Percentiles rank a stretch among this genome's conserved stretches.
Conservation (phyloP, 768 basidiomycete genomes). For the Phlegmacium glaucopus region DNA sequence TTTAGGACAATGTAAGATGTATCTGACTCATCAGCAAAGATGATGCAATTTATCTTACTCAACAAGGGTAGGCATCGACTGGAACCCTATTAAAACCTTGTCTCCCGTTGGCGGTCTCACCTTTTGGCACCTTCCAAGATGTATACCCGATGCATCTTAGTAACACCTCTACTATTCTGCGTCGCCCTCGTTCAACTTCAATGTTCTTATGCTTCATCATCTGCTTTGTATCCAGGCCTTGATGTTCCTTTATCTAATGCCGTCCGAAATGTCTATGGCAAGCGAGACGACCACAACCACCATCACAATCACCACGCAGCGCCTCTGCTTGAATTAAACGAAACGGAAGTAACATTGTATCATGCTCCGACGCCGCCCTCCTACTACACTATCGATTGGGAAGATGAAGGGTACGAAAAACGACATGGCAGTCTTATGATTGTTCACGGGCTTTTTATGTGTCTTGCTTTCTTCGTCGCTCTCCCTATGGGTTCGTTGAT, state of each 20-base stretch:
- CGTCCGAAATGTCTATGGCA: background rate
- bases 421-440: conserved; percentile 71
- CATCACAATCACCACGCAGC: conserved; percentile 41
- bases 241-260: background rate
- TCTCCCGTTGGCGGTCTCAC: background rate
- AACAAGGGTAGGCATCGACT: too few species aligned
- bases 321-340: conserved; percentile 66
- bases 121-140: conserved; percentile 1
- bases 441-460: conserved; percentile 72
- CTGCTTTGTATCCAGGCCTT: background rate
- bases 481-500: conserved; percentile 68
- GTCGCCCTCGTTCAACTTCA: conserved; percentile 2
- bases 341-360: conserved; percentile 62
- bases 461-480: conserved; percentile 75
- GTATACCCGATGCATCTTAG: conserved; percentile 9
- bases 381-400: conserved; percentile 80
- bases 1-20: too few species aligned
- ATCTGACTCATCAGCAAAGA: too few species aligned
- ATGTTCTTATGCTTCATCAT: conserved; percentile 7
- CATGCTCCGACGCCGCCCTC: conserved; percentile 76
- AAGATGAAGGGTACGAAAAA: conserved; percentile 39
- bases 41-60: too few species aligned
- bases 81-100: background rate
- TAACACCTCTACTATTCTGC: conserved; percentile 6
- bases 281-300: conserved; percentile 42